phyloP scores from a whole-genome alignment of 495 filamentous ascomycete genomes.

The Penicillium taxi region DNA sequence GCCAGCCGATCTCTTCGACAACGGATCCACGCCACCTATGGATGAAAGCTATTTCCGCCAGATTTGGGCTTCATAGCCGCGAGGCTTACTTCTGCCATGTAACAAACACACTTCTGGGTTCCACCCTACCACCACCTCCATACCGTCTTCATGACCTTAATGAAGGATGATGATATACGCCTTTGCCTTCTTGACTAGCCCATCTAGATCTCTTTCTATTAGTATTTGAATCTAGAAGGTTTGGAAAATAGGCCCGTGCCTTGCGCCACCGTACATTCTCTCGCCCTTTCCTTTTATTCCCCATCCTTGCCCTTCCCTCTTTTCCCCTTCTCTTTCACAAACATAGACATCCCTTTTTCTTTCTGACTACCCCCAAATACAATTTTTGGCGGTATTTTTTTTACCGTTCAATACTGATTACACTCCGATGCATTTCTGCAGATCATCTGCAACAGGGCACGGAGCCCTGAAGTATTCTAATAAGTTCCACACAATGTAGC shows the following conservation, averaged over 20 bases:
- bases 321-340: too few relatives aligned
- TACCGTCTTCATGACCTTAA: constrained; percentile 46
- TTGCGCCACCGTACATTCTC: constrained; percentile 1
- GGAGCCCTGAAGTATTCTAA: too few relatives aligned
- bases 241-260: constrained; percentile 6
- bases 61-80: constrained; percentile 32
- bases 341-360: too few relatives aligned
- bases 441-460: too few relatives aligned
- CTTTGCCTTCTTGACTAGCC: constrained; percentile 28
- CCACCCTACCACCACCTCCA: constrained; percentile 43
- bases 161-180: constrained; percentile 50
- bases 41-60: constrained; percentile 30
- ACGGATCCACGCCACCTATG: constrained; percentile 22
- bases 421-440: too few relatives aligned
- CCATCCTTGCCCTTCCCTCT: too few relatives aligned
- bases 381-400: too few relatives aligned
- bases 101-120: constrained; percentile 7
- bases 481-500: too few relatives aligned
- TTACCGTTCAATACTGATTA: too few relatives aligned
- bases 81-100: not conserved
- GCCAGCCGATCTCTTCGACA: constrained; percentile 31
- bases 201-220: constrained; percentile 34
- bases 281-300: too few relatives aligned
- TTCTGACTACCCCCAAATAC: too few relatives aligned
- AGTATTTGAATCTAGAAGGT: constrained; percentile 31